A percentile compares a stretch with the other conserved stretches of the same genome.
These are phyloP conservation scores for Coccomyxa sp. DNA, from an alignment of 139 green algal species.

Conservation along the genomic window DNA sequence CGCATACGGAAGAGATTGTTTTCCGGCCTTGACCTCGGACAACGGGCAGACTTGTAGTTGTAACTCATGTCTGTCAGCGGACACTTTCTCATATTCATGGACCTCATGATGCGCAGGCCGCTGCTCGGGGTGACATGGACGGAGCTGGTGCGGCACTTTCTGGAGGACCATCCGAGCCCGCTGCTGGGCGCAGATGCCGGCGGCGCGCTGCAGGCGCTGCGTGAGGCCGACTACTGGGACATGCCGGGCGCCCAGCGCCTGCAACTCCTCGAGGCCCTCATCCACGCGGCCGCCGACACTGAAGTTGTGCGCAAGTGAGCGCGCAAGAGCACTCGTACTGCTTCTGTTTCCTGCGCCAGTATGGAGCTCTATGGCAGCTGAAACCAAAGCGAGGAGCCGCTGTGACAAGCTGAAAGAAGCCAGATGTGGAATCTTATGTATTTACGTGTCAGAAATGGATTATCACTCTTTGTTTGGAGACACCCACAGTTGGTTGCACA, in stretches of 20 bases:
- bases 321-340: not conserved
- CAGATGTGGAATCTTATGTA: too few relatives aligned
- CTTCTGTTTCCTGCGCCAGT: not conserved
- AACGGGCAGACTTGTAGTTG: too few relatives aligned
- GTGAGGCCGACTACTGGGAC: slow-evolving; percentile 7
- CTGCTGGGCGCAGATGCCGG: not conserved
- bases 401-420: too few relatives aligned
- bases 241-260: slow-evolving; percentile 3
- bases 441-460: too few relatives aligned
- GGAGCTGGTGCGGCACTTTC: slow-evolving; percentile 13
- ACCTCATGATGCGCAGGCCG: slow-evolving; percentile 17
- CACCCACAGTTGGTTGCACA: too few relatives aligned
- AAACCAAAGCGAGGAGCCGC: not conserved
- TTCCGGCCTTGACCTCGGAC: not conserved
- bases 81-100: too few relatives aligned
- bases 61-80: too few relatives aligned
- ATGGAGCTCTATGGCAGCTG: not conserved
- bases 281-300: slow-evolving; percentile 14
- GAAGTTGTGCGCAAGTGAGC: slow-evolving; percentile 14
- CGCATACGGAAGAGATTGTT: not conserved
- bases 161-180: not conserved
- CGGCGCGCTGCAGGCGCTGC: not conserved
- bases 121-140: slow-evolving; percentile 22
- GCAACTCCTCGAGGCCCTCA: slow-evolving; percentile 9
- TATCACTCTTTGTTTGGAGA: too few relatives aligned